A percentile compares a stretch with the other conserved stretches of the same genome.
Conservation (phyloP, 352 stramenopile species). For the Phytopythium ostracodes region DNA sequence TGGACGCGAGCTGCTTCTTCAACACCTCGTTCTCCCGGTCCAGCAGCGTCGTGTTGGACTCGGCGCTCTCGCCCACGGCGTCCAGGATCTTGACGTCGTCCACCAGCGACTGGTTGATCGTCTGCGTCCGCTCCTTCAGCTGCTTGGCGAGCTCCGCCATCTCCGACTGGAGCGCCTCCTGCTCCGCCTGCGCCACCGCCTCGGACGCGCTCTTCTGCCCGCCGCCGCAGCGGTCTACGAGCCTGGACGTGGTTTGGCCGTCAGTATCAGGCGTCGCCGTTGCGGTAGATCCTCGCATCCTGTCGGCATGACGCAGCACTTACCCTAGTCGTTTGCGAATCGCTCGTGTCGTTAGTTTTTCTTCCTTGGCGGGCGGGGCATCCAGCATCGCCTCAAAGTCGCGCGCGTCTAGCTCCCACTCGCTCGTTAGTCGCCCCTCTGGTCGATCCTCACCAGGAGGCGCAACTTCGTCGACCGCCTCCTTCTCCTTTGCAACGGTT, state of each 20-base stretch:
- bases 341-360: slow-evolving; percentile 51
- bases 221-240: slow-evolving; percentile 30
- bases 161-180: slow-evolving; percentile 68
- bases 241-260: slow-evolving; percentile 7
- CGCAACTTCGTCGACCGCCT: neutral
- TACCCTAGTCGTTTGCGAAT: slow-evolving; percentile 61
- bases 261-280: neutral
- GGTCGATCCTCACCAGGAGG: neutral
- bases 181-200: slow-evolving; percentile 45
- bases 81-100: slow-evolving; percentile 77
- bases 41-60: slow-evolving; percentile 57
- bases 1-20: slow-evolving; percentile 60
- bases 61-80: slow-evolving; percentile 60
- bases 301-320: neutral
- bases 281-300: neutral
- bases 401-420: slow-evolving; percentile 30
- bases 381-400: slow-evolving; percentile 69
- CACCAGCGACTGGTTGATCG: slow-evolving; percentile 63
- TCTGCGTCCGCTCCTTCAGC: slow-evolving; percentile 71
- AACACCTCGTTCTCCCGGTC: slow-evolving; percentile 59
- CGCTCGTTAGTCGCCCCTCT: neutral
- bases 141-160: slow-evolving; percentile 70
- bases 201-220: slow-evolving; percentile 32
- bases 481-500: neutral
- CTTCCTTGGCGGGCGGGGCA: slow-evolving; percentile 16